Percentiles rank a stretch among this genome's conserved stretches.
These are phyloP conservation scores for Mortierella sp. DNA, from an alignment of 371 early-diverging fungal species.

Conservation along the genomic window DNA sequence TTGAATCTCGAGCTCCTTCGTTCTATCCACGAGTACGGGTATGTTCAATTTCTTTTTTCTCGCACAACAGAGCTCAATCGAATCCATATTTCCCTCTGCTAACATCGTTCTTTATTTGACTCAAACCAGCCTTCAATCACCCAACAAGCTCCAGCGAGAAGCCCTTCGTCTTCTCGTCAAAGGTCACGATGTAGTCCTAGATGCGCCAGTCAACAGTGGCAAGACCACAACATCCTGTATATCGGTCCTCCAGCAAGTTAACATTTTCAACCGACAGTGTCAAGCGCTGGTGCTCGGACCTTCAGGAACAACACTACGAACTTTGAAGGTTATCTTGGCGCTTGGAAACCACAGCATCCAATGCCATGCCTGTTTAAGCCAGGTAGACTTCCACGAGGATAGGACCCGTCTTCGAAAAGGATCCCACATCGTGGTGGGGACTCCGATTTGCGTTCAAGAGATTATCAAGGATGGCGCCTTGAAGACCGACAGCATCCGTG, in stretches of 20 bases:
- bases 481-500: conserved; percentile 76
- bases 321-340: no score
- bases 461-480: conserved; percentile 86
- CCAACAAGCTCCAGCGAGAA: not conserved
- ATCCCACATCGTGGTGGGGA: conserved; percentile 22
- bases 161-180: conserved; percentile 84
- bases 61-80: no score
- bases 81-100: not conserved
- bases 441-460: conserved; percentile 83
- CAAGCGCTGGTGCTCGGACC: conserved; percentile 89
- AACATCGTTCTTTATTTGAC: no score
- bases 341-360: no score
- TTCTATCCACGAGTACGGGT: conserved; percentile 24
- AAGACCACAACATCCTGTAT: no score
- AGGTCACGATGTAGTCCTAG: conserved; percentile 91
- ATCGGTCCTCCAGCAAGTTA: conserved; percentile 85
- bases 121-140: no score
- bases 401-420: no score
- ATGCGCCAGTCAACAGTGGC: conserved; percentile 95
- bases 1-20: conserved; percentile 16
- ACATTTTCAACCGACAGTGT: conserved; percentile 67
- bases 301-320: conserved; percentile 84
- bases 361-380: no score
- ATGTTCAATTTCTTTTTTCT: not conserved
- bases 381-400: conserved; percentile 67